phyloP scores from a whole-genome alignment of 768 basidiomycete genomes.

The Lactarius pseudohatsudake region DNA sequence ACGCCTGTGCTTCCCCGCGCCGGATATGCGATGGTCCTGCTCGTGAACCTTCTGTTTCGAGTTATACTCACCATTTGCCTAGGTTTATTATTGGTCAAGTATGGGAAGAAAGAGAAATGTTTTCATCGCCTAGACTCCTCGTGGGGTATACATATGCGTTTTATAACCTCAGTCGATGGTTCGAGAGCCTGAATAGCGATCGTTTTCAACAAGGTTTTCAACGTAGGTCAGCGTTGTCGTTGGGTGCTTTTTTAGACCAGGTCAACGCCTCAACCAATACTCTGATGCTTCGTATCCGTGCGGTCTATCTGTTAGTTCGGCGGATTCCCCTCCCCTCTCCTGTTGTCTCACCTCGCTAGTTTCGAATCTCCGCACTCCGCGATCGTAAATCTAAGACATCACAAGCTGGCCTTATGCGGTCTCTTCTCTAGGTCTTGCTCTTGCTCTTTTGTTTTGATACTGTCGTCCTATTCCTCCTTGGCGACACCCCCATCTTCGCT shows the following conservation, averaged over 20 bases:
- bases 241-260: background rate
- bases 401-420: background rate
- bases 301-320: background rate
- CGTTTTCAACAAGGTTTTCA: background rate
- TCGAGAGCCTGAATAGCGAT: background rate
- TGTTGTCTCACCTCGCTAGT: background rate
- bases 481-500: background rate
- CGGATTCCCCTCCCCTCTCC: background rate
- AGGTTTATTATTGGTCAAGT: background rate
- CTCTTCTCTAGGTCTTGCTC: background rate
- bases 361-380: conserved; percentile 16
- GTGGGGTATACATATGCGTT: background rate
- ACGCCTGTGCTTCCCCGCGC: background rate
- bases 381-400: conserved; percentile 17
- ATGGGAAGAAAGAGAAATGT: background rate
- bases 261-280: background rate
- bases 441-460: background rate
- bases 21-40: background rate
- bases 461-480: background rate
- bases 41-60: background rate
- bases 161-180: background rate
- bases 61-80: background rate
- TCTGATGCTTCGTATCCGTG: background rate
- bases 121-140: background rate
- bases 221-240: background rate